These are phyloP conservation scores for Arthroderma uncinatum DNA, from an alignment of 2,329 filamentous ascomycete species.

Conservation along the genomic window DNA sequence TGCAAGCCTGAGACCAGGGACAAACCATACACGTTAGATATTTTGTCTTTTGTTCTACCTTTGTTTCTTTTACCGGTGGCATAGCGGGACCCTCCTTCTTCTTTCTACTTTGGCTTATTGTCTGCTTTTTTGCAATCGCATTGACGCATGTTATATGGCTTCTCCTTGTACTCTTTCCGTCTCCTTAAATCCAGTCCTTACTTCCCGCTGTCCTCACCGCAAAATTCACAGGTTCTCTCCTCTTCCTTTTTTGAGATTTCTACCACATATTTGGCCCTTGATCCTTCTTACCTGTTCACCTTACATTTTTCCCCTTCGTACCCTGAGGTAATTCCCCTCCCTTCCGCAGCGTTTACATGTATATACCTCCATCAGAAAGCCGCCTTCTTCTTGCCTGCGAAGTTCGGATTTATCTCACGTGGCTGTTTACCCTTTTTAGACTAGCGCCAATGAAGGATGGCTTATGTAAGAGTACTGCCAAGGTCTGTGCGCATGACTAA, in stretches of 20 bases:
- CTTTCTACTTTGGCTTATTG: neutral
- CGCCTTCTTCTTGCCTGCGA: neutral
- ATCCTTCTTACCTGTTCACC: neutral
- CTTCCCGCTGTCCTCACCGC: neutral
- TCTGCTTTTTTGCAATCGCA: neutral
- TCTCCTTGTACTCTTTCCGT: neutral
- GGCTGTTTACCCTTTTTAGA: neutral
- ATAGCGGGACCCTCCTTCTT: slow-evolving; percentile 14
- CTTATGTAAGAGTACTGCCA: no score
- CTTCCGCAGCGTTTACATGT: neutral
- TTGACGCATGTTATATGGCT: neutral
- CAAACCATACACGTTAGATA: neutral
- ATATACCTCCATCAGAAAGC: neutral
- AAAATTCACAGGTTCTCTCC: neutral
- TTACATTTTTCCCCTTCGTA: neutral
- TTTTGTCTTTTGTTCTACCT: neutral
- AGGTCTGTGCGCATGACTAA: no score
- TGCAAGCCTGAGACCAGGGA: neutral
- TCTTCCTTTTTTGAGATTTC: neutral
- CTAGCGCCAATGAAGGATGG: neutral
- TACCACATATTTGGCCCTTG: neutral
- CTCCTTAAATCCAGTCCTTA: neutral
- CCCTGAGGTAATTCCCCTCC: neutral
- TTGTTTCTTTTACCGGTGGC: slow-evolving; percentile 10
- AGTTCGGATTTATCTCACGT: neutral